phyloP scores from a whole-genome alignment of 768 basidiomycete genomes.

The Botryobasidium botryosum region DNA sequence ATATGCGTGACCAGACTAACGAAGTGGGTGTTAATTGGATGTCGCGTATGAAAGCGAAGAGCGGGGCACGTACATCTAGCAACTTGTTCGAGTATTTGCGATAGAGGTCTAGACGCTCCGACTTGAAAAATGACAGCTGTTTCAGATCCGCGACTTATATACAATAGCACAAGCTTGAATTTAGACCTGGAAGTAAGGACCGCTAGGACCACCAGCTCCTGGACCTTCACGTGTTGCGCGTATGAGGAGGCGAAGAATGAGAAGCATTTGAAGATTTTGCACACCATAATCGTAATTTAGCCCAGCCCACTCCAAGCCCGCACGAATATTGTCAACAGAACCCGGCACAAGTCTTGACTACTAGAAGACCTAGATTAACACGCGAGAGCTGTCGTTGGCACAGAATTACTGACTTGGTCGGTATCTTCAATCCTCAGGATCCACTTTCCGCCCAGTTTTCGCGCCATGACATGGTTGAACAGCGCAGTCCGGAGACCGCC shows the following conservation, averaged over 20 bases:
- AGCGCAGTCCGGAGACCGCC: conserved; percentile 90
- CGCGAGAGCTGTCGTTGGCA: not conserved
- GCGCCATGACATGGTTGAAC: conserved; percentile 78
- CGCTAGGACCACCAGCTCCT: conserved; percentile 52
- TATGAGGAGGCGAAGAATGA: not conserved
- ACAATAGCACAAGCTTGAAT: not conserved
- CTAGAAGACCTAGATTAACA: not conserved
- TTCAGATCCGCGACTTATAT: not conserved
- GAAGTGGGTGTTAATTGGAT: conserved; percentile 2
- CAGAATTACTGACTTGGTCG: conserved; percentile 49
- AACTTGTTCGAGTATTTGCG: conserved; percentile 52
- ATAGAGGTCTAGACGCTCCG: conserved; percentile 78
- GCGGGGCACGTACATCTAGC: conserved; percentile 40
- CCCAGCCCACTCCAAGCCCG: conserved; percentile 77
- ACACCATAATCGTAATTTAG: conserved; percentile 81
- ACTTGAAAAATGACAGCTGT: conserved; percentile 31
- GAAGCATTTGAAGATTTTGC: conserved; percentile 12
- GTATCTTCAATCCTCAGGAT: conserved; percentile 91
- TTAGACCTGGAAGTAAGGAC: conserved; percentile 72
- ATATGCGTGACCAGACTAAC: conserved; percentile 74
- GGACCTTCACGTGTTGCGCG: no score
- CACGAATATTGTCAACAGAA: conserved; percentile 64
- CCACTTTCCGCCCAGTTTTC: conserved; percentile 74
- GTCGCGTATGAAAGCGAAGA: not conserved
- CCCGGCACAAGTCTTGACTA: conserved; percentile 71